Base-by-base conservation (phyloP, 495 filamentous ascomycete genomes). In the Glonium stellatum region DNA sequence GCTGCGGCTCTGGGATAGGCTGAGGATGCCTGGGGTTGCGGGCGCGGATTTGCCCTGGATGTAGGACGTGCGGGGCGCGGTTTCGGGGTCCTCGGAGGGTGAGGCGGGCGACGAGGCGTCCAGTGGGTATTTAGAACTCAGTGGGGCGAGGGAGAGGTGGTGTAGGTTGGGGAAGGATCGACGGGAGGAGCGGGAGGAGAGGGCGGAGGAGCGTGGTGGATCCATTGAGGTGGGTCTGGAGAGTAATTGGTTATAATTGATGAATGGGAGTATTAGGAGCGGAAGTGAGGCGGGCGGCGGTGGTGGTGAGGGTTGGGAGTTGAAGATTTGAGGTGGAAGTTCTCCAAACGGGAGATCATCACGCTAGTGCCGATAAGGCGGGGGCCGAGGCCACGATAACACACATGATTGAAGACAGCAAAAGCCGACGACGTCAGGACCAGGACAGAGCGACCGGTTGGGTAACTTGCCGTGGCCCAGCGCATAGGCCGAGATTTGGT, bases 101-200 rank as follows among this genome's bases (percentile, higher is more conserved):
- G 64, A 67, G 36, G 56, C 27, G 10, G 67, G 61, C n/a, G 41
- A 12, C 0, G 63, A 59, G 23, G 61, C 68, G 46, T 70, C 66
- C 60, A 69, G 54, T 35, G 66, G 62, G 52, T 63, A 66, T 54
- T 61, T 59, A 41, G 68, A 52, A 52, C 55, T 64, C 27, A 76
- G 71, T 11, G 73, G 73, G 47, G 73, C 71, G 21, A 74, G 72
- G 35, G 72, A 71, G 61, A 76, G 71, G 64, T 73, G 64, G 63
- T 64, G 51, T 21, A 76, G 71, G 61, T 76, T 76, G 4, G 72
- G 72, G 31, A 61, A 66, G 47, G 72, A 74, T 27, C 72, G 72
- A 27, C 69, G 70, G 18, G 63, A 61, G 13, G 50, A 60, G 51
- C 61, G 60, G 44, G 58, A 57, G 5, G 64, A 19, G 47, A 53